Evolutionary conservation across 2,329 filamentous ascomycete genomes (phyloP), one percentile per base, ranked within the genome.

Genomic region (Aspergillus bombycis): DNA sequence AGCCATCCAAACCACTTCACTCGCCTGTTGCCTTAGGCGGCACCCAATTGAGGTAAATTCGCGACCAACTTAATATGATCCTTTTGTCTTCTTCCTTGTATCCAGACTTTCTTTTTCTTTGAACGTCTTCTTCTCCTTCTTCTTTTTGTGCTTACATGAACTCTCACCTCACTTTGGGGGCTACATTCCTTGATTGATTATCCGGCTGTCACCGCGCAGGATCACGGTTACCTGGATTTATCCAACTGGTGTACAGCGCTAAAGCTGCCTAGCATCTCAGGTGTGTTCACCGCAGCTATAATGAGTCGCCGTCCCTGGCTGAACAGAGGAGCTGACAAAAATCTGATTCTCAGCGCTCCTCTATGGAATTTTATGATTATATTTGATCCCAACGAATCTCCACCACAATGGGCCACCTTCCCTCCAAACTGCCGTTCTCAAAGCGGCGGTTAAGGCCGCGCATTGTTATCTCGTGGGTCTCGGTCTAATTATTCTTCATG

Each of bases 381-480:
- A 12, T 38, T 9, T 23, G 23, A n/a, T 28, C 16, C 19, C 16
- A 11, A 16, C 28, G 55, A 46, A 30, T n/a, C 4, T 32, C 28
- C 34, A 36, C 32, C 19, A 61, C 14, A 46, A 75, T 75, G 73
- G 71, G 70, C 60, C 70, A 69, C 50, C 68, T 78, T 60, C 76
- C 77, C 23, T 64, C 67, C 46, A 84, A 83, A 70, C 75, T 85
- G 67, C 83, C 83, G 50, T 85, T 86, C 75, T 84, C 83, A 23
- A 85, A 84, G 75, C 83, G 82, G 71, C 79, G 79, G 38, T 76
- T 86, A 53, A 77, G 79, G 55, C 80, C 82, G 69, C 82, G 79
- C 63, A 78, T 85, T 65, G 77, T 86, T 57, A 79, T 85, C 69
- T 85, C 84, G 83, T 86, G 71, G 71, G 81, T 79, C 58, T 52